Evolutionary conservation across 768 basidiomycete genomes (phyloP).

Genomic region (Fomitopsis pulvina): DNA sequence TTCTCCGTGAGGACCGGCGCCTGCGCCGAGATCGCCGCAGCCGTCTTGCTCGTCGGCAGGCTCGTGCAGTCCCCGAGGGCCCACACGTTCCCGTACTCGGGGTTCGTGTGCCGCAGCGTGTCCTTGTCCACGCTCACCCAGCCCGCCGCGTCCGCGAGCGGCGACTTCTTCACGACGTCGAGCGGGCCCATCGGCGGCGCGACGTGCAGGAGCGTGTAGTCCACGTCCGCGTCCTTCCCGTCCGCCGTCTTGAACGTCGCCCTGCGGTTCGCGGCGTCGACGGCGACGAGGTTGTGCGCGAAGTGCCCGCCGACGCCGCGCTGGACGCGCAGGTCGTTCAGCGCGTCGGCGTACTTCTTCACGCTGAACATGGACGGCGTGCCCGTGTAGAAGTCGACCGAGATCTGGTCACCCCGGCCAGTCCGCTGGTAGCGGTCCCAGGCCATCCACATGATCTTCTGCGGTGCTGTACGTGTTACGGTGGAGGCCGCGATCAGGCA

Average conservation of each 20-base stretch:
- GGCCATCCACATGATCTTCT: constrained; percentile 97
- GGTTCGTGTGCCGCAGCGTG: constrained; percentile 81
- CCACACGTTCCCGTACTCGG: constrained; percentile 76
- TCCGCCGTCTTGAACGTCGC: constrained; percentile 85
- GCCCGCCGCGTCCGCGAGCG: constrained; percentile 74
- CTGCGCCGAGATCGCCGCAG: constrained; percentile 88
- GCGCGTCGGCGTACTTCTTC: constrained; percentile 89
- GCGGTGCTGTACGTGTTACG: constrained; percentile 74
- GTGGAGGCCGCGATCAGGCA: not conserved
- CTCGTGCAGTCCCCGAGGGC: constrained; percentile 90
- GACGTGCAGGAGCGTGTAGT: constrained; percentile 81
- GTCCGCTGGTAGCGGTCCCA: constrained; percentile 75
- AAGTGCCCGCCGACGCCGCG: constrained; percentile 81
- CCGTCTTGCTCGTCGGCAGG: constrained; percentile 93
- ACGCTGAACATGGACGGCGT: constrained; percentile 96
- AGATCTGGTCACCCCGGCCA: constrained; percentile 47
- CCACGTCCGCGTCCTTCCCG: constrained; percentile 58
- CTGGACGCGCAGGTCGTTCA: constrained; percentile 68
- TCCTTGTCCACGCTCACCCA: constrained; percentile 85
- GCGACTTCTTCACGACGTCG: constrained; percentile 69
- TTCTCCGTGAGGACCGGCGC: constrained; percentile 90
- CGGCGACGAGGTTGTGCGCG: constrained; percentile 71
- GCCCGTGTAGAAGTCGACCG: constrained; percentile 79
- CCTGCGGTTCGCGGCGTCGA: constrained; percentile 63
- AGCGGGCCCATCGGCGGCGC: constrained; percentile 91